Evolutionary conservation across 108 stramenopile species (phyloP), one percentile per base, ranked within the genome.

Genomic region (Fragilariopsis cylindrus): DNA sequence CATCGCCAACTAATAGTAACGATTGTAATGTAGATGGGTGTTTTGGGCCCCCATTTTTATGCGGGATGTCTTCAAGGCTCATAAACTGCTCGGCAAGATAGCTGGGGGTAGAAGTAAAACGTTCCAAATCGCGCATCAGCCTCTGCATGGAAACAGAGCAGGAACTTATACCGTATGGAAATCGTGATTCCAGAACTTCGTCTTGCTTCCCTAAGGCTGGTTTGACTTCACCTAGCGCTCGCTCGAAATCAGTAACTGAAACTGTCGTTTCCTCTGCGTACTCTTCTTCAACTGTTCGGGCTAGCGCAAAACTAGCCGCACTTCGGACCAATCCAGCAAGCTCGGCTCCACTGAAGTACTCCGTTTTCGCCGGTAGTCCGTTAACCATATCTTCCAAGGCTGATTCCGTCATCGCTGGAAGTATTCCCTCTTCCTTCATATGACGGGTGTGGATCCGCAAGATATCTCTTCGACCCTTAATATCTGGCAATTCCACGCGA

Each of bases 331-430:
- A 76, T 9, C 92, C 97, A 8, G 95, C 91, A 55, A 97, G 77
- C 73, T 97, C 97, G 4, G 97, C 94, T 19, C 97, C 97, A 3
- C 94, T 87, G 64, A 92, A 96, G 65, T 92, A 79, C 19, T 96
- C 92, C 7, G 92, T 91, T 18, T 68, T 53, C 12, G 89, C 86
- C 30, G 90, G 67, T 53, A 95, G 72, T 9, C 84, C 89, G 45
- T 79, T 68, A 19, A 90, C 85, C 69, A 96, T 65, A 69, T 87
- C 82, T 65, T 92, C 90, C 19, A 89, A 68, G 18, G 84, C 39
- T 43, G 68, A 69, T 11, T 76, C 63, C 21, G 92, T 87, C 55
- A 82, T 81, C 54, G 62, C 39, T 39, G 80, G 81, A 46, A 93
- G 65, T 13, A 83, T 89, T 42, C 88, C 86, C 41, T 85, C 84